Evolutionary conservation across 164 flowering plant genomes (phyloP).

Genomic region (Dillenia turbinata): DNA sequence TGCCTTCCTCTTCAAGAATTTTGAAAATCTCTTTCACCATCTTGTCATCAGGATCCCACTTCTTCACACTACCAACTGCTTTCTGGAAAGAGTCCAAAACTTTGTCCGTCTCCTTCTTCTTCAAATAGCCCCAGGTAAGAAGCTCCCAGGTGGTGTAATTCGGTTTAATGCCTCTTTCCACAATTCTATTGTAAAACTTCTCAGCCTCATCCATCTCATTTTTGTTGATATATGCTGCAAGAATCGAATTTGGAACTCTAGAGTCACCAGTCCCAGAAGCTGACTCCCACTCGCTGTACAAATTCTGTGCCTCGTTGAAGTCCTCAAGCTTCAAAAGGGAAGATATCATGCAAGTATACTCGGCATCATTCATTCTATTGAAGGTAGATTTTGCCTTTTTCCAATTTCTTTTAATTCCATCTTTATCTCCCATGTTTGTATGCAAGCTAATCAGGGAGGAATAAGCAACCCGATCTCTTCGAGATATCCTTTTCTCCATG

Average conservation of each 20-base stretch:
- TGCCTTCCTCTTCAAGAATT: conserved; percentile 47
- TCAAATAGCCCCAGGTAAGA: conserved; percentile 70
- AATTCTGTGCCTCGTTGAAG: conserved; percentile 55
- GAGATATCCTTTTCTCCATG: conserved; percentile 63
- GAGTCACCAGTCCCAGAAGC: conserved; percentile 54
- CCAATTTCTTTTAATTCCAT: conserved; percentile 56
- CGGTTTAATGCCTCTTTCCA: conserved; percentile 43
- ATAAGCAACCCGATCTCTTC: conserved; percentile 53
- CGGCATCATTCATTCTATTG: conserved; percentile 70
- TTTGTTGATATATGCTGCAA: conserved; percentile 61
- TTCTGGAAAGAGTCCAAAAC: conserved; percentile 55
- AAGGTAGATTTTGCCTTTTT: conserved; percentile 55
- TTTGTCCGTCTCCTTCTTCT: conserved; percentile 36
- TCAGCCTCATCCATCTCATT: conserved; percentile 56
- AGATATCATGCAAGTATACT: conserved; percentile 71
- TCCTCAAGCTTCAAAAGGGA: conserved; percentile 67
- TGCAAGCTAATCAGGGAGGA: conserved; percentile 71
- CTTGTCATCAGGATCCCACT: conserved; percentile 54
- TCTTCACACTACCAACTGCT: conserved; percentile 58
- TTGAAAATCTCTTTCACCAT: conserved; percentile 37
- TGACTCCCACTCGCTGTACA: conserved; percentile 75
- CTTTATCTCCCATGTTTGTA: conserved; percentile 47
- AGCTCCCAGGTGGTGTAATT: conserved; percentile 81
- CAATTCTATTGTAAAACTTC: conserved; percentile 41
- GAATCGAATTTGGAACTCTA: conserved; percentile 61